These are phyloP conservation scores for Phytophthora pistaciae DNA, from an alignment of 352 stramenopile genomes.

Conservation along the genomic window DNA sequence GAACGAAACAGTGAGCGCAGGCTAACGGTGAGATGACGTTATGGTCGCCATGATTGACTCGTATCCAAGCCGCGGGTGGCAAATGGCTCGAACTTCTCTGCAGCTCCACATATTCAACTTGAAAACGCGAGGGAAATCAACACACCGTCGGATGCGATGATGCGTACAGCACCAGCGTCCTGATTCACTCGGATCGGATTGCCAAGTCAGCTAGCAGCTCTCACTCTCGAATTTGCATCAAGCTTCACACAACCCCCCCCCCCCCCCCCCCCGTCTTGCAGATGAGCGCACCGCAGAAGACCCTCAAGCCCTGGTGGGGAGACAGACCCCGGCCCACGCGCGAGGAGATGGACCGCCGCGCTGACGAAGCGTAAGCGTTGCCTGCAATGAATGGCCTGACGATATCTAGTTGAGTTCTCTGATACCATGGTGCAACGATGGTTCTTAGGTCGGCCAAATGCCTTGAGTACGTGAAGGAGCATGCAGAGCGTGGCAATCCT, in stretches of 20 bases:
- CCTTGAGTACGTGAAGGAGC: conserved; percentile 4
- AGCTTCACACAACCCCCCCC: not conserved
- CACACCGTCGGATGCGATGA: not conserved
- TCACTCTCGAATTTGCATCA: not conserved
- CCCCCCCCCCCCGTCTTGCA: not conserved
- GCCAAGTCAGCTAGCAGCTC: not conserved
- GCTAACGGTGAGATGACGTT: no score
- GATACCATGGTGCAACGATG: not conserved
- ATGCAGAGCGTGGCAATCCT: not conserved
- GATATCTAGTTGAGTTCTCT: not conserved
- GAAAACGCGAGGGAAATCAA: not conserved
- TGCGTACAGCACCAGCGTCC: not conserved
- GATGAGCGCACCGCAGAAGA: not conserved
- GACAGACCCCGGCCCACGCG: not conserved
- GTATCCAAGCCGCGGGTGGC: no score
- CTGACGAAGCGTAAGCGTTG: not conserved
- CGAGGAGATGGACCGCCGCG: not conserved
- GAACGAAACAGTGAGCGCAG: no score
- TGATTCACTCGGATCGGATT: not conserved
- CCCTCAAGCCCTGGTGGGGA: not conserved
- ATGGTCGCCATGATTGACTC: no score
- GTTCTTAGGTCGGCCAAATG: not conserved
- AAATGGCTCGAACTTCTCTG: no score
- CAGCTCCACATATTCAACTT: not conserved
- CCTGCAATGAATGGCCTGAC: not conserved